Evolutionary conservation across 2,329 filamentous ascomycete species (phyloP), one percentile per base, ranked within the genome.

Genomic region (Epicoccum nigrum): DNA sequence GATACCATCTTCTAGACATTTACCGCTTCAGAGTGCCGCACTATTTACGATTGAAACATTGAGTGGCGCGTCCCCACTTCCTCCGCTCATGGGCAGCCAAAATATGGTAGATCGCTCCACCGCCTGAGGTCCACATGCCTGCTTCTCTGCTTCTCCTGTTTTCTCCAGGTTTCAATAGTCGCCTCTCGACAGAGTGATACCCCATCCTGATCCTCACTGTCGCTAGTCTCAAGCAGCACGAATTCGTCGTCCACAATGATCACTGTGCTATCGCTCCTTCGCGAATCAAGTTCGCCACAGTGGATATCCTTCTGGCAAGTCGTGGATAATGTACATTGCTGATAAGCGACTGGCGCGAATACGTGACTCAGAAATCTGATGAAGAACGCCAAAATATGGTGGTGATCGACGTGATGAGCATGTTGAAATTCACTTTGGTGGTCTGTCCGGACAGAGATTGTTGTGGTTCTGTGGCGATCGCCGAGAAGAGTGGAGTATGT

Each of bases 131-230:
- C 11, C 9, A 13, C 16, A 13, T 32, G 19, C 13, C 20, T 35
- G 25, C 19, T 46, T 7, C 19, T 21, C 16, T 4, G 33, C 28
- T 47, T 52, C 27, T 33, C 47, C 6, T 43, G 33, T 7, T 33
- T 37, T 43, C 63, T 65, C 63, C 60, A 63, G 23, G 25, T 51
- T 27, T 53, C 60, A 34, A 68, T 61, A 13, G 50, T 56, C 7
- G 50, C 53, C 42, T 68, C 64, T 31, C 64, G 50, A 37, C 60
- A 62, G 2, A 67, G 12, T 3, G 67, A 58, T 6, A 51, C 58
- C 1, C 64, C 65, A 31, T 67, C 62, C 31, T 47, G 33, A 21
- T 47, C 55, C n/a, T 52, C 50, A 4, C 49, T 54, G 6, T 51
- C 50, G 11, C 43, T 34, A 11, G 30, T 32, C 33, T 61, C 54